Evolutionary conservation across 2,329 filamentous ascomycete genomes (phyloP), one percentile per base, ranked within the genome.

Genomic region (Nannizzia gypsea): DNA sequence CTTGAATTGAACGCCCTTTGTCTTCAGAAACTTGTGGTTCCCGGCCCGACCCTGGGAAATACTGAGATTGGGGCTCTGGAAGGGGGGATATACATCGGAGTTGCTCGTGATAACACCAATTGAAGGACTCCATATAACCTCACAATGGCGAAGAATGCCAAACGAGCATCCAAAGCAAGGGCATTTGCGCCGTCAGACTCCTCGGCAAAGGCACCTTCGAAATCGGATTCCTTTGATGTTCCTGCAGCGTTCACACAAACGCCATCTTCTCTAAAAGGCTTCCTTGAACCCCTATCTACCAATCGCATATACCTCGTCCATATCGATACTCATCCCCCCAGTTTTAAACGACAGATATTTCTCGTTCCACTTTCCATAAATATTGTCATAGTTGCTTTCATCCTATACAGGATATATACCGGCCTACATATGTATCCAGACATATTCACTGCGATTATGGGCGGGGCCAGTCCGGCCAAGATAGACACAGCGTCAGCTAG

Each of bases 281-380:
- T 95, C 70, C 79, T 88, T 68, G 75, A 81, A 38, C 80, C 78
- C 48, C 84, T 96, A 62, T 81, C 84, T 61, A 78, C 81, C 60
- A 75, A 81, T 60, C 83, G 89, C 72, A 81, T 95, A 70, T 96
- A 96, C 80, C 82, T 96, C 67, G 80, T 87, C 31, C 90, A 96
- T 76, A 78, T 95, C 73, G 91, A 96, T 78, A 76, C 74, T 62
- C 84, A 87, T 63, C 84, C 85, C 0, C 73, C 75, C 20, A 78
- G 80, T 28, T 83, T 91, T 74, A 96, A 96, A 75, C 83, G 83
- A 70, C 87, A 89, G 68, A 87, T 95, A 67, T 96, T 96, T 74
- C 67, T 84, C 55, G 84, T 96, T 0, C 90, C 91, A 15, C 79
- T 90, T 17, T 72, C 84, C 17, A 83, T 96, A 74, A 96, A 96